Evolutionary conservation across 495 filamentous ascomycete genomes (phyloP), one percentile per base, ranked within the genome.

Genomic region (Recurvomyces mirabilis): DNA sequence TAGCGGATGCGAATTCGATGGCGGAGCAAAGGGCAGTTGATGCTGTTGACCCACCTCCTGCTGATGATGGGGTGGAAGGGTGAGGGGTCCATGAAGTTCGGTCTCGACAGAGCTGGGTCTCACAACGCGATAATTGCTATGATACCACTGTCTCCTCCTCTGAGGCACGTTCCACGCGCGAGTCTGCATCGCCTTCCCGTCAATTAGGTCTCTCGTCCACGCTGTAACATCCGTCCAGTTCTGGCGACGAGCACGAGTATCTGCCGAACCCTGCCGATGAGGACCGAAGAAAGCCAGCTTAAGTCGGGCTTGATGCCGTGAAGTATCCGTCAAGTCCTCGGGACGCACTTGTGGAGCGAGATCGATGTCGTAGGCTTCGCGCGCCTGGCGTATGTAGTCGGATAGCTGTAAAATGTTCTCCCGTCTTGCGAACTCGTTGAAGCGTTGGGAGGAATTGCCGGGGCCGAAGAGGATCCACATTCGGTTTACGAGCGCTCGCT

Each of bases 401-500:
- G 22, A 21, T 4, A 55, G 29, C 3, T 32, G 26, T n/a, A 49
- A 31, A 4, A 37, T 25, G n/a, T 57, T 59, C 12, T 14, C 22
- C 11, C 19, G 13, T 25, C 51, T 48, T 4, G 39, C 50, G 5
- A 10, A 9, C 23, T 55, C 43, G 43, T 68, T 69, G 26, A 59
- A 39, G 15, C 28, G 33, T 25, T 51, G 49, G n/a, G 37, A 58
- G 2, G 65, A 65, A 19, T 30, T 28, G 4, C 51, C 58, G 0
- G 52, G 51, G 9, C 71, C 69, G 47, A 68, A 79, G 1, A 79
- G 63, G 4, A 67, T 63, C 19, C 60, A 54, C 23, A 81, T 57
- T 12, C 76, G 72, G n/a, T 62, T 51, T 10, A 59, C 57, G 49
- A 73, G 68, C 1, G 67, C 69, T 7, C 55, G 57, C 6, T 61